These are phyloP conservation scores for Fraxinus pennsylvanica DNA, from an alignment of 257 asterid species.

Conservation along the genomic window DNA sequence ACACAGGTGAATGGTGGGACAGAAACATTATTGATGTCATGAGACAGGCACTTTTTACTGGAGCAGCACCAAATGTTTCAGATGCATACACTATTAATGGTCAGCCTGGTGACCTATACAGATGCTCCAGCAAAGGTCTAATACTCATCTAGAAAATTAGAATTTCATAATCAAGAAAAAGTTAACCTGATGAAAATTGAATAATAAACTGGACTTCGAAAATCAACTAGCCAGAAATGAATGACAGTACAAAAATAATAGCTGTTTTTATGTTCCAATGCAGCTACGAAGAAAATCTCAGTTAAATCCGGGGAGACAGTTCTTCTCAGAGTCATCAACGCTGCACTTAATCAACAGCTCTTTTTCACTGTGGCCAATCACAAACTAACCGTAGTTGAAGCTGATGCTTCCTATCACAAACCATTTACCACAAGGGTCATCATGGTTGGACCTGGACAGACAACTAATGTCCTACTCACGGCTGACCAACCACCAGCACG, in stretches of 20 bases:
- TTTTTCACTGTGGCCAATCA: conserved; percentile 64
- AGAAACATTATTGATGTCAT: conserved; percentile 55
- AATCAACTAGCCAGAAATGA: not conserved
- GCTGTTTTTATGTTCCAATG: conserved; percentile 1
- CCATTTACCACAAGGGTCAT: conserved; percentile 55
- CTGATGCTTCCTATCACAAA: conserved; percentile 57
- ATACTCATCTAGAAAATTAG: not conserved
- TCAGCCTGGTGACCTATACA: conserved; percentile 72
- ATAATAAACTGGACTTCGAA: not conserved
- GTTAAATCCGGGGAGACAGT: conserved; percentile 54
- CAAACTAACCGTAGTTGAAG: conserved; percentile 57
- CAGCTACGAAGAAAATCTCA: conserved; percentile 46
- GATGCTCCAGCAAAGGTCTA: conserved; percentile 46
- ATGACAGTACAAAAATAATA: no score
- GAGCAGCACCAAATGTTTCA: conserved; percentile 72
- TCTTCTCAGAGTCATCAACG: conserved; percentile 63
- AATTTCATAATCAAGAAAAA: not conserved
- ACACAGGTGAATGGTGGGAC: conserved; percentile 87
- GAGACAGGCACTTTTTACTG: conserved; percentile 60
- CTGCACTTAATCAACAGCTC: conserved; percentile 70
- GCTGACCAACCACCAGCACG: conserved; percentile 53
- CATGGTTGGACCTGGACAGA: conserved; percentile 79
- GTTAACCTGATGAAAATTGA: not conserved
- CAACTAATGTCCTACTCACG: conserved; percentile 55
- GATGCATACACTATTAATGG: conserved; percentile 82